Base-by-base conservation (phyloP, 2,329 filamentous ascomycete genomes). In the Phoma sp. region DNA sequence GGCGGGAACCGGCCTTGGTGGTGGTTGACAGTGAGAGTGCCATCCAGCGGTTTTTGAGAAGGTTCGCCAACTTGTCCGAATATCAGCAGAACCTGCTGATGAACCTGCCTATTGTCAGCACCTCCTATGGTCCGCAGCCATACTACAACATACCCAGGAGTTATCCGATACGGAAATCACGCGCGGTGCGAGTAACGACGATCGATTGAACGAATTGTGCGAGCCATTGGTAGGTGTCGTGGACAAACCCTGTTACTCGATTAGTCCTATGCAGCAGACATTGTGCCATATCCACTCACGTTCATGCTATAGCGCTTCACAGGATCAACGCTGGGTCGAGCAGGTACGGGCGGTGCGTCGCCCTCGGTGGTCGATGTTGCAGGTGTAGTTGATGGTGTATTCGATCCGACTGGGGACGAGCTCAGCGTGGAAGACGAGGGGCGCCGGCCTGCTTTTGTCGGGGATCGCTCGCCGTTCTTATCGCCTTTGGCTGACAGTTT, bases 41-140 rank as follows among this genome's bases (percentile, higher is more conserved):
- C 95, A 69, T 96, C 92, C 56, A 96, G 76, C 46, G 85, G 80
- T 69, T 85, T 84, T 46, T 86, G 82, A 28, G 81, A 78, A 5
- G 86, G 80, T 60, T 96, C 91, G 53, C 90, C 92, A 62, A 96
- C 88, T 42, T 90, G 87, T 43, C 93, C 93, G 66, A 88, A 86
- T 39, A 97, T 82, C 20, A 95, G 83, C 17, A 97, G 81, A 7
- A 96, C 84, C 73, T 96, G 97, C 79, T 97, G 92, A 70, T 96
- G 91, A 17, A 96, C 91, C 92, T 96, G 46, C 30, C 60, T 63
- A 74, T 50, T 30, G 40, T 61, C 42, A 61, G 53, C 28, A 26
- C 14, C 20, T 39, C 42, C 30, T 42, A 15, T 6, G 1, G 12
- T 6, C 2, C 7, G 2, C 23, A 72, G 15, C 33, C 14, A 18